Base-by-base conservation (phyloP, 1,284 basidiomycete species). In the Albatrellus sp. region DNA sequence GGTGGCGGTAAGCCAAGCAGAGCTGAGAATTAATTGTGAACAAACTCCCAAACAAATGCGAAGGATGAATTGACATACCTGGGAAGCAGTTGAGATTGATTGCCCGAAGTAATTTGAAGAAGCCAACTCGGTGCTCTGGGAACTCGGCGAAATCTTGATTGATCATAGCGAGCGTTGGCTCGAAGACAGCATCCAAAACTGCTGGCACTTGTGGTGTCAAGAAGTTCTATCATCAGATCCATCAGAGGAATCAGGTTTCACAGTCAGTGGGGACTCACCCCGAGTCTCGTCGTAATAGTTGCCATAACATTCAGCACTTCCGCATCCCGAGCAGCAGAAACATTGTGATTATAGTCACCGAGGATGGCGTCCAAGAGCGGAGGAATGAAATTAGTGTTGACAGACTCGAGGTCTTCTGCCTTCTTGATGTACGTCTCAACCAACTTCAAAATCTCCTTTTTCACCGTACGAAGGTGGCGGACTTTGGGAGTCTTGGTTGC, bases 221-320 rank as follows among this genome's bases (percentile, higher is more conserved):
- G 39, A 92, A 70, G 28, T 72, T 63, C 89, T 92, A 29, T 12
- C 19, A 43, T 50, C 14, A 53, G 40, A 13, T 41, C 12, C 30
- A 16, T 19, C 19, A 36, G 17, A 41, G 41, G 32, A 17, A 42
- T 14, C 37, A 35, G 24, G 24, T 7, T 24, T 24, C 7, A 24
- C 19, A 17, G 9, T 14, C 11, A 40, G 14, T 29, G 12, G 35
- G 30, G 43, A 52, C 84, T 58, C 62, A 92, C 90, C 48, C 87
- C 89, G 33, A 97, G 75, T 53, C 88, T 77, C 30, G 73, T 70
- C 28, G 88, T 93, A 55, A 98, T 97, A n/a, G 92, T 93, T 28
- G 93, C 88, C 86, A 98, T 96, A 41, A 97, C 90, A 60, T 97
- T 96, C 52, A 99, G 70, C 5, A 99, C 96, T 63, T 98, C 96